Conservation (phyloP, 257 asterid species). For the Coffea eugenioides region DNA sequence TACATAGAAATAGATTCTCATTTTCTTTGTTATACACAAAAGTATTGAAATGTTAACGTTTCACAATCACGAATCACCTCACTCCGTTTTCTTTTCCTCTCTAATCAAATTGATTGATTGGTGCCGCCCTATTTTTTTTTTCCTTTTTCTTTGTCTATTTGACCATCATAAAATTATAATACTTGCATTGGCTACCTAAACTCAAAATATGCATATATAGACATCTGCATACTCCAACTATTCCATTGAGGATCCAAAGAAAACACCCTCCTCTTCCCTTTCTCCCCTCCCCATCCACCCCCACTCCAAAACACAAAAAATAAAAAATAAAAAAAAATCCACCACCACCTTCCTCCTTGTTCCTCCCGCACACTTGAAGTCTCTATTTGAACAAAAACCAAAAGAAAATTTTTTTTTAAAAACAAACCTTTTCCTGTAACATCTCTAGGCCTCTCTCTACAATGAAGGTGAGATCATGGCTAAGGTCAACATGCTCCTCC, state of each 20-base stretch:
- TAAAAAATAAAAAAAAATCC: background rate
- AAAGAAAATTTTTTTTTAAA: background rate
- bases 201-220: background rate
- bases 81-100: too few relatives aligned
- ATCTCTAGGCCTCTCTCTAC: slow-evolving; percentile 22
- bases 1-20: background rate
- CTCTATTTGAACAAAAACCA: background rate
- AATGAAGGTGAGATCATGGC: slow-evolving; percentile 61
- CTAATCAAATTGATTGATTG: too few relatives aligned
- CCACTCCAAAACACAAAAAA: background rate
- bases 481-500: slow-evolving; percentile 51
- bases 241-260: background rate
- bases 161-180: too few relatives aligned
- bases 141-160: background rate
- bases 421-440: too few relatives aligned
- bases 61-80: background rate
- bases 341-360: background rate
- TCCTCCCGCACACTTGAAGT: background rate
- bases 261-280: background rate
- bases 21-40: background rate
- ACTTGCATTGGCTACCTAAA: background rate
- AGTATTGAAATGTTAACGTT: background rate
- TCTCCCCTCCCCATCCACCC: background rate
- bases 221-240: background rate
- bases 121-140: background rate